Base-by-base conservation (phyloP, 2,329 filamentous ascomycete genomes). In the Colletotrichum eremochloae region DNA sequence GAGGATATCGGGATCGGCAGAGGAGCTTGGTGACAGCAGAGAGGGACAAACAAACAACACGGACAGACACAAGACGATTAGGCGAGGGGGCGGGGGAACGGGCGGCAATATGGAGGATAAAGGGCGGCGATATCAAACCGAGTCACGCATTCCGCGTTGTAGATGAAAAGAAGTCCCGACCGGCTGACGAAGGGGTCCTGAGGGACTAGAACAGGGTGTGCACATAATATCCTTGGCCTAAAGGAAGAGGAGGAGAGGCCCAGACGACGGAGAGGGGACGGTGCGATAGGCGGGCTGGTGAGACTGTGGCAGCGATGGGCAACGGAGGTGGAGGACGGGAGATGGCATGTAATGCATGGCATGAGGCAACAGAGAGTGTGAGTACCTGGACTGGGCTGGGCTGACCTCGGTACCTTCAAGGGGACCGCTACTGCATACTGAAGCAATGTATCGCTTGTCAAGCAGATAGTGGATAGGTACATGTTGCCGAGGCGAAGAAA, bases 141-240 rank as follows among this genome's bases (percentile, higher is more conserved):
- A 50, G 66, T 61, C 65, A 69, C 60, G 48, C 69, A 72, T 72
- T 72, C 60, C 58, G 66, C n/a, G 58, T 64, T 69, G 69, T 53
- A 64, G 58, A 64, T 68, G 44, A 69, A 48, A 63, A 68, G 60
- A 69, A 60, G 40, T n/a, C 60, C 53, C 20, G 53, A 53, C 44
- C 46, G 66, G 38, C 53, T 60, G 66, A 60, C 58, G 24, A 62
- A 63, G 56, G 60, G 66, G 60, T 64, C 58, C 42, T 53, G 18
- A 67, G 63, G 56, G 18, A 66, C 55, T 20, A n/a, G 15, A 15
- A 33, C 9, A 20, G 48, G 68, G 68, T 57, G 68, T 71, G 68
- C 9, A 42, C 24, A 48, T 69, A 69, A 36, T 38, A 63, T n/a
- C 56, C 56, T 58, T 58, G 31, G 58, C 33, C 61, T 3, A 24